These are phyloP conservation scores for Ascochyta clinopodiicola DNA, from an alignment of 2,329 filamentous ascomycete genomes.

Conservation along the genomic window DNA sequence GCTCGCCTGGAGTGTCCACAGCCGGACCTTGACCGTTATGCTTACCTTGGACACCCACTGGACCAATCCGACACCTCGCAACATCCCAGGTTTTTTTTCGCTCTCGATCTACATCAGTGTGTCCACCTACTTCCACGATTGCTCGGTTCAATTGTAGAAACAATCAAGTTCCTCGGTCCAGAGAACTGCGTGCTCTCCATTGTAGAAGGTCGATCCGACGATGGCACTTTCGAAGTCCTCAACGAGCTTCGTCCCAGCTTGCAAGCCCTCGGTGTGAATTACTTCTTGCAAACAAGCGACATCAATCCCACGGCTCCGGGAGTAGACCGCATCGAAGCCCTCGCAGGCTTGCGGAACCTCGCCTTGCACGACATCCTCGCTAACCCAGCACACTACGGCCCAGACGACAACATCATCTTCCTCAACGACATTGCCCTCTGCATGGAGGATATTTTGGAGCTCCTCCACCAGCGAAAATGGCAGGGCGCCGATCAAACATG, in stretches of 20 bases:
- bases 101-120: constrained; percentile 59
- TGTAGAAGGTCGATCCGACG: constrained; percentile 62
- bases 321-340: constrained; percentile 53
- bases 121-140: constrained; percentile 57
- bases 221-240: constrained; percentile 62
- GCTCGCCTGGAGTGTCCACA: constrained; percentile 27
- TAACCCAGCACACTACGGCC: constrained; percentile 86
- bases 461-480: constrained; percentile 56
- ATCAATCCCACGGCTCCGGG: constrained; percentile 50
- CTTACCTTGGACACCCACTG: constrained; percentile 18
- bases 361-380: constrained; percentile 57
- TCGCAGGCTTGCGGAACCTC: constrained; percentile 61
- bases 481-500: constrained; percentile 64
- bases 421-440: constrained; percentile 75
- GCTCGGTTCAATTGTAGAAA: constrained; percentile 60
- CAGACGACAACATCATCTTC: constrained; percentile 87
- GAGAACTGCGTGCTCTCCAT: constrained; percentile 61
- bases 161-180: constrained; percentile 58
- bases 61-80: constrained; percentile 4
- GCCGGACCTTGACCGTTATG: constrained; percentile 24
- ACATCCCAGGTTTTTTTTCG: constrained; percentile 53
- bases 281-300: constrained; percentile 53
- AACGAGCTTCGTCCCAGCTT: constrained; percentile 51
- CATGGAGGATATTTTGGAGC: constrained; percentile 63
- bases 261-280: constrained; percentile 44